Evolutionary conservation across 2,329 filamentous ascomycete genomes (phyloP), one percentile per base, ranked within the genome.

Genomic region (Neonectria magnoliae): DNA sequence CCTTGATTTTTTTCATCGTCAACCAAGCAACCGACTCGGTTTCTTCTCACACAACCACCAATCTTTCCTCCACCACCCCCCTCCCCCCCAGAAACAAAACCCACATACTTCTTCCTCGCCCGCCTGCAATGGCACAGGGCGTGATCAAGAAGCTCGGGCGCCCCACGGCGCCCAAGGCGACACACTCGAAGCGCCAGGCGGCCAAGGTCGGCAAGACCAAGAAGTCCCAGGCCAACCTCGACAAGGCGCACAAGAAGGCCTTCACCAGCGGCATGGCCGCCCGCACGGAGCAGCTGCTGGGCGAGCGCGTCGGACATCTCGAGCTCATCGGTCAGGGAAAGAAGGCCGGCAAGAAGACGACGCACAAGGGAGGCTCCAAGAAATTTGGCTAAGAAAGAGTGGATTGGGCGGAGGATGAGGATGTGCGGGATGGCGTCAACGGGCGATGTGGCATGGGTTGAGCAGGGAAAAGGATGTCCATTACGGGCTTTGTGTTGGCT

Each of bases 281-380:
- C 62, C 81, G 82, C 79, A 89, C 87, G 33, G 87, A 89, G 80
- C 80, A 81, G 66, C 79, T 89, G 73, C 81, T 89, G 44, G 86
- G 86, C 64, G 85, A 88, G 80, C 79, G 87, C 9, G 87, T 85
- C 5, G 86, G 87, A 0, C 87, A 89, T 64, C 76, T 89, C 25
- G 87, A 89, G 79, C 74, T 89, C 67, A 87, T 89, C 65, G 87
- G 85, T 33, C 83, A 85, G 77, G 83, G 84, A 10, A 85, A 86
- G 76, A 87, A 84, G 76, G 76, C 71, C 6, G 76, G 73, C 48
- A 81, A 80, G 75, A 81, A 77, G 71, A 64, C 75, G 55, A 79
- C 78, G 51, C 72, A 77, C 53, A 81, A 81, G 79, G 85, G 84
- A 33, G 86, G 86, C 5, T 83, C 81, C 16, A 82, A 82, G 76